Evolutionary conservation across 139 green algal genomes (phyloP), one percentile per base, ranked within the genome.

Genomic region (Nannochloris sp.): DNA sequence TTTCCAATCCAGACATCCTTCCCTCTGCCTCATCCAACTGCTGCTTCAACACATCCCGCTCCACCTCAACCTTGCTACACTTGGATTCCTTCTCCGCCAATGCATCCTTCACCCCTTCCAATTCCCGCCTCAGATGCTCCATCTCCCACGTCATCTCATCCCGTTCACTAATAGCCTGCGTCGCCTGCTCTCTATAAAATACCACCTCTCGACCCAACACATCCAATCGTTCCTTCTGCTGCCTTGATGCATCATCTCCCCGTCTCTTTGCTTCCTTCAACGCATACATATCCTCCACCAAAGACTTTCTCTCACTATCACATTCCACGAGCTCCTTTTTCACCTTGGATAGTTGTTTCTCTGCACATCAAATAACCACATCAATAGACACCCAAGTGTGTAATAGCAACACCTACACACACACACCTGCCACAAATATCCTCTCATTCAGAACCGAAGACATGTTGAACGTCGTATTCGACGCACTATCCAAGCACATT

Each of bases 401-500:
- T 12, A 10, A 25, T 5, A 19, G 15, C 15, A 50, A 5, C 44
- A 50, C 5, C 0, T 19, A 25, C 46, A 53, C 11, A 9, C 5
- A 63, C 43, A 27, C 15, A 58, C 57, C 57, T 64, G 57, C 31
- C 7, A 44, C 44, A 57, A 55, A 66, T 58, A 66, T 66, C 15
- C 60, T 27, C 31, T 66, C 60, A 31, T 21, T 40, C 24, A 66
- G n/a, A 18, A 66, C 60, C 9, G 60, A 66, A 15, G 46, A 58
- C n/a, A 31, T 48, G 31, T 31, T 66, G 12, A 66, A 66, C n/a
- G 60, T 58, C 36, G 60, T 66, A 44, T 66, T 55, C n/a, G 60
- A 44, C 15, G 60, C 57, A 21, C 34, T 66, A 31, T 66, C 36
- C 60, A 66, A 24, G 31, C 60, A 66, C 37, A 66, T 21, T 25